phyloP scores from a whole-genome alignment of 345 rosid genomes.

The Citrus unshiu region DNA sequence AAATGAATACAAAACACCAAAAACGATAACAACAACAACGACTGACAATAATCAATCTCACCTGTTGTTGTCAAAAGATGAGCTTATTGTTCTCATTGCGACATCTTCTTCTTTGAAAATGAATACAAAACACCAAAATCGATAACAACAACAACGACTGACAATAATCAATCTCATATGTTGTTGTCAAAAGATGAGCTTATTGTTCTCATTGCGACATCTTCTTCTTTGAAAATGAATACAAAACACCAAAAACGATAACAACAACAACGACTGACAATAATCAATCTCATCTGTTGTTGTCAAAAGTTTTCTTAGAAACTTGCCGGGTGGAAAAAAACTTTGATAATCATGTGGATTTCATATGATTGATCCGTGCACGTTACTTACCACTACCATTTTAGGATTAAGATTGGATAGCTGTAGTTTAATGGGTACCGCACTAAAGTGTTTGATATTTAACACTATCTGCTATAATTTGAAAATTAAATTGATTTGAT shows the following conservation, averaged over 20 bases:
- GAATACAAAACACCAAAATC: slow-evolving; percentile 6
- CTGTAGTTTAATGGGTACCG: no score
- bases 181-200: slow-evolving; percentile 14
- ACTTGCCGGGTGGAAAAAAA: no score
- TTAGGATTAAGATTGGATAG: no score
- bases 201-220: neutral
- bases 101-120: slow-evolving; percentile 3
- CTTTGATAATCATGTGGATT: no score
- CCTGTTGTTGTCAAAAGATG: slow-evolving; percentile 9
- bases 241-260: neutral
- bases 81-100: neutral
- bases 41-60: neutral
- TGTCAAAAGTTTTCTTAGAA: neutral
- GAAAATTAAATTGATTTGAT: no score
- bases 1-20: slow-evolving; percentile 9
- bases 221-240: slow-evolving; percentile 6
- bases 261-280: no score
- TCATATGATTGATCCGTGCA: no score
- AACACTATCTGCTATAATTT: no score
- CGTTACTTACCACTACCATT: no score
- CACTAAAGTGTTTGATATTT: no score
- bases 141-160: no score
- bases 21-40: neutral
- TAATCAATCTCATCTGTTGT: neutral
- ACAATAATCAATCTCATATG: neutral